phyloP scores from a whole-genome alignment of 306 rosid genomes.

The Gynostemma pentaphyllum region DNA sequence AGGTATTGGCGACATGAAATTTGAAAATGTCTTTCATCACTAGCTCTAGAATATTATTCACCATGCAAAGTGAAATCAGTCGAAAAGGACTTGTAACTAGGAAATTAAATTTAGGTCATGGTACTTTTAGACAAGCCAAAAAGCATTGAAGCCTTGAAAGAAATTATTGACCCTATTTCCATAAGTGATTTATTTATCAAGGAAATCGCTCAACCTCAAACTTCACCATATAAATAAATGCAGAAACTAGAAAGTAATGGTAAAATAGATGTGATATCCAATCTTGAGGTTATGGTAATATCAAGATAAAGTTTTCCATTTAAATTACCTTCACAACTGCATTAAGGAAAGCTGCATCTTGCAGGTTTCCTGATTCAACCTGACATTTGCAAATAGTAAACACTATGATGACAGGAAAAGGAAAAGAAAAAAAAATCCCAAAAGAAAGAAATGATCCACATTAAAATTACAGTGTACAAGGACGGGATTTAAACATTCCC shows the following conservation, averaged over 20 bases:
- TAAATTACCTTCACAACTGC: constrained; percentile 86
- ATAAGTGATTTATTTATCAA: background rate
- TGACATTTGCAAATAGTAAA: constrained; percentile 29
- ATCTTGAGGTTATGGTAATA: background rate
- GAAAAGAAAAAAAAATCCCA: background rate
- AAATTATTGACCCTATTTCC: background rate
- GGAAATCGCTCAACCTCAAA: background rate
- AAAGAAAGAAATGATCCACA: background rate
- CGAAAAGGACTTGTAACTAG: background rate
- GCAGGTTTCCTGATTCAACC: constrained; percentile 57
- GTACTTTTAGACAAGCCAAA: background rate
- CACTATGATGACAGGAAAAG: background rate
- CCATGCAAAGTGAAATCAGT: background rate
- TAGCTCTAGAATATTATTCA: background rate
- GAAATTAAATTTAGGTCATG: background rate
- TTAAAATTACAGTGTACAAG: background rate
- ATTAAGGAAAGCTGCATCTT: constrained; percentile 64
- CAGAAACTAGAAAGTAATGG: background rate
- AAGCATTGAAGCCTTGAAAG: background rate
- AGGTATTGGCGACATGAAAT: background rate
- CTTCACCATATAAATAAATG: background rate
- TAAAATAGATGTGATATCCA: background rate
- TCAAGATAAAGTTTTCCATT: background rate
- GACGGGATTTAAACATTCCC: background rate
- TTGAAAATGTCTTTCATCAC: background rate